phyloP scores from a whole-genome alignment of 164 flowering plant species.

The Warburgia ugandensis region DNA sequence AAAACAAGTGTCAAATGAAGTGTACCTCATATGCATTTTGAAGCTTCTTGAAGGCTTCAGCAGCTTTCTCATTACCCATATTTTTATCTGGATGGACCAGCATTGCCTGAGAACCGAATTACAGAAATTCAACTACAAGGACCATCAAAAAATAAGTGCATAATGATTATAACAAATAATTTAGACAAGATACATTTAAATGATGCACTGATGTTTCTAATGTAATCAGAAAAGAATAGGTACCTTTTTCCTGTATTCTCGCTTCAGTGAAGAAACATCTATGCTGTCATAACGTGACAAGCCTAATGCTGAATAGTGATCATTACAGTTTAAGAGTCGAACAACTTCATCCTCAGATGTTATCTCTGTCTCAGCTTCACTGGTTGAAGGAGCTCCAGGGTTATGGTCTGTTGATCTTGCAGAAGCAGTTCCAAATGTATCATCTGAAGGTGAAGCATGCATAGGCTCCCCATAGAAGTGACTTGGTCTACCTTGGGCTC shows the following conservation, averaged over 20 bases:
- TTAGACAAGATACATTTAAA: no score
- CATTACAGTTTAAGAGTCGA: constrained; percentile 70
- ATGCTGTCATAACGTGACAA: constrained; percentile 56
- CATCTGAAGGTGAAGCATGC: constrained; percentile 37
- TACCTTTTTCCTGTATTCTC: constrained; percentile 90
- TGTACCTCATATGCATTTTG: constrained; percentile 97
- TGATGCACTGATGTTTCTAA: no score
- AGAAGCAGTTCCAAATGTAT: constrained; percentile 18
- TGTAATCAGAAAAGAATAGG: not conserved
- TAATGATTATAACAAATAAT: not conserved
- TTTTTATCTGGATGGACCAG: constrained; percentile 99
- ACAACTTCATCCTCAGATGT: constrained; percentile 90
- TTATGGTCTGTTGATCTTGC: constrained; percentile 48
- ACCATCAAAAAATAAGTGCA: not conserved
- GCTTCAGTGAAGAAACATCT: constrained; percentile 67
- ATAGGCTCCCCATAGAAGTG: constrained; percentile 32
- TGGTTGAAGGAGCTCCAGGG: constrained; percentile 76
- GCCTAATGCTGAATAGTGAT: constrained; percentile 90
- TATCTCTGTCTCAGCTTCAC: constrained; percentile 70
- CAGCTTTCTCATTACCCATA: constrained; percentile 97
- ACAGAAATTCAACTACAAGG: constrained; percentile 5
- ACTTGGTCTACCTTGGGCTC: constrained; percentile 31
- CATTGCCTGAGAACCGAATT: constrained; percentile 61
- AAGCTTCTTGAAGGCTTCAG: constrained; percentile 98
- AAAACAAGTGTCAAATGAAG: constrained; percentile 6